A percentile compares a stretch with the other conserved stretches of the same genome.
Conservation (phyloP, 768 basidiomycete species). For the Kwoniella sp. region DNA sequence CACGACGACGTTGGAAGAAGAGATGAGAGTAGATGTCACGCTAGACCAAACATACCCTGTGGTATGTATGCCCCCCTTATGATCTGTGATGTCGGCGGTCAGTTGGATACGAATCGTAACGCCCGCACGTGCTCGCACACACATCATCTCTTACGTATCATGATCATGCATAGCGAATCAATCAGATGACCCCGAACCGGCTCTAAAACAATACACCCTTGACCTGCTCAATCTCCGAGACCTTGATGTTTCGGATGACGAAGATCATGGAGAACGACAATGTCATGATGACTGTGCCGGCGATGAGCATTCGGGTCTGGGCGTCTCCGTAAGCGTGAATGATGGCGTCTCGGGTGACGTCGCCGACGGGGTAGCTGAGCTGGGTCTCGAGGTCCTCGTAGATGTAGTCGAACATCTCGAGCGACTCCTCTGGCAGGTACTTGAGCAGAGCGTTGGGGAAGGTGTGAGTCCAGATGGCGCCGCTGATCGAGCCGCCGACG, state of each 20-base stretch:
- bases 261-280: conserved; percentile 27
- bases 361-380: conserved; percentile 37
- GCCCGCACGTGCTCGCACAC: too few relatives aligned
- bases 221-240: conserved; percentile 42
- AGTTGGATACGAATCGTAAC: too few relatives aligned
- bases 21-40: too few relatives aligned
- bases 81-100: too few relatives aligned
- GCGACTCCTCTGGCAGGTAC: conserved; percentile 32
- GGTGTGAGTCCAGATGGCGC: conserved; percentile 53
- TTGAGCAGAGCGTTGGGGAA: conserved; percentile 33
- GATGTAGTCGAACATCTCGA: conserved; percentile 28
- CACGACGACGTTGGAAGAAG: not conserved
- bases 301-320: conserved; percentile 44
- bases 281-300: conserved; percentile 38
- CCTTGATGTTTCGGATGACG: conserved; percentile 41
- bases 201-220: conserved; percentile 45
- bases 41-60: too few relatives aligned
- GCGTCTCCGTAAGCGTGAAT: conserved; percentile 31
- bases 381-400: conserved; percentile 39
- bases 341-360: conserved; percentile 35
- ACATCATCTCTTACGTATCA: not conserved
- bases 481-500: conserved; percentile 46
- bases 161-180: not conserved
- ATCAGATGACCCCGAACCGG: not conserved
- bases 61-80: too few relatives aligned